Conservation (phyloP, 305 asterid species). For the Ajuga reptans region DNA sequence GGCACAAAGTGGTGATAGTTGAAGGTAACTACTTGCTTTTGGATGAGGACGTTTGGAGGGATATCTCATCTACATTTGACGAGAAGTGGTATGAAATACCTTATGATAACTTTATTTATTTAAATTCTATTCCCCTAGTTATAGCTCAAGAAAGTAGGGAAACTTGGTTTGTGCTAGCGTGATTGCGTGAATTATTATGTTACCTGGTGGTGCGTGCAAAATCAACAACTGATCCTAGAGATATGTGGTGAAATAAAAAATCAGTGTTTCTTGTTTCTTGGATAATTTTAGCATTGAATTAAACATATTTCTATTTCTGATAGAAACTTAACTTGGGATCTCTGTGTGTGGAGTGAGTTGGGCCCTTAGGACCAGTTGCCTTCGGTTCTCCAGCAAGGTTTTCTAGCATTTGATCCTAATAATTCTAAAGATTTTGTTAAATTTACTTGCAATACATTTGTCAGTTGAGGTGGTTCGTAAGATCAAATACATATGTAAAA, state of each 20-base stretch:
- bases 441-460: neutral
- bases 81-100: conserved; percentile 65
- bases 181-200: neutral
- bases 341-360: neutral
- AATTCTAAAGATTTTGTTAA: neutral
- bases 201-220: neutral
- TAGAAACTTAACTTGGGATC: neutral
- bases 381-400: neutral
- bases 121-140: neutral
- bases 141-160: neutral
- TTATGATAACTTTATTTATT: neutral
- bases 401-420: neutral
- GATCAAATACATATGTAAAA: neutral
- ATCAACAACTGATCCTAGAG: neutral
- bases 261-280: neutral
- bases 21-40: conserved; percentile 87
- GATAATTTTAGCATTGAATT: neutral
- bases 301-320: neutral
- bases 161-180: neutral
- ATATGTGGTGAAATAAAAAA: neutral
- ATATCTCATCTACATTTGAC: conserved; percentile 61
- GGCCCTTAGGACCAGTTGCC: neutral
- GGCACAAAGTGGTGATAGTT: conserved; percentile 89
- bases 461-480: neutral
- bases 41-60: conserved; percentile 74